Evolutionary conservation across 176 grass and related monocot species (phyloP).

Genomic region (Themeda triandra): DNA sequence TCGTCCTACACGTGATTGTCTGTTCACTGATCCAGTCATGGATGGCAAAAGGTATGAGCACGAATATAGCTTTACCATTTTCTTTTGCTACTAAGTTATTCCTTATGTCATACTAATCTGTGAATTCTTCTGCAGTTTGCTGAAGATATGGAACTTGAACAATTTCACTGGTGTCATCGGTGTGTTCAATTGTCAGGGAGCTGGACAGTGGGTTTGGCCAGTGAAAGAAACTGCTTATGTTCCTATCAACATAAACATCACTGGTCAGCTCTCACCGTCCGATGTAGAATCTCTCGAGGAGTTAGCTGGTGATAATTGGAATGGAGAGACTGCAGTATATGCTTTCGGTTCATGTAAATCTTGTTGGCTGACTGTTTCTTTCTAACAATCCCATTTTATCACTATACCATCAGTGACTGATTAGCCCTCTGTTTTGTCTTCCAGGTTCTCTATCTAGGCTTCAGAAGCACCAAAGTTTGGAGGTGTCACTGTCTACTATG

Average conservation of each 20-base stretch:
- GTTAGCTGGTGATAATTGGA: slow-evolving; percentile 34
- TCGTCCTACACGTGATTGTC: slow-evolving; percentile 39
- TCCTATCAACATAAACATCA: slow-evolving; percentile 21
- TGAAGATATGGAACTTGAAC: slow-evolving; percentile 69
- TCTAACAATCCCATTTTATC: not conserved
- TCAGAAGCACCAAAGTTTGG: slow-evolving; percentile 26
- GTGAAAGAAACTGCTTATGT: slow-evolving; percentile 29
- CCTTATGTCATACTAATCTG: not conserved
- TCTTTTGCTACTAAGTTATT: not conserved
- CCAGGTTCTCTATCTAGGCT: slow-evolving; percentile 38
- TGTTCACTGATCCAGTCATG: slow-evolving; percentile 50
- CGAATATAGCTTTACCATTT: not conserved
- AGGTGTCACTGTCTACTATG: slow-evolving; percentile 39
- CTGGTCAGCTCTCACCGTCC: slow-evolving; percentile 28
- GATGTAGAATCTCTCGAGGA: slow-evolving; percentile 50
- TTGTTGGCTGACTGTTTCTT: not conserved
- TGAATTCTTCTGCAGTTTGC: slow-evolving; percentile 33
- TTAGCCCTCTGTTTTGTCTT: not conserved
- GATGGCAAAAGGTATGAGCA: slow-evolving; percentile 41
- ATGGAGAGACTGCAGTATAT: slow-evolving; percentile 47
- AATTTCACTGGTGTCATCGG: slow-evolving; percentile 48
- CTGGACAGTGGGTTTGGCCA: slow-evolving; percentile 50
- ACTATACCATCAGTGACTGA: not conserved
- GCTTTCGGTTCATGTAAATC: slow-evolving; percentile 51
- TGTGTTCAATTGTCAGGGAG: slow-evolving; percentile 59